Evolutionary conservation across 1,139 yeast species (phyloP), one percentile per base, ranked within the genome.

Genomic region (Sugiyamaella sp.): DNA sequence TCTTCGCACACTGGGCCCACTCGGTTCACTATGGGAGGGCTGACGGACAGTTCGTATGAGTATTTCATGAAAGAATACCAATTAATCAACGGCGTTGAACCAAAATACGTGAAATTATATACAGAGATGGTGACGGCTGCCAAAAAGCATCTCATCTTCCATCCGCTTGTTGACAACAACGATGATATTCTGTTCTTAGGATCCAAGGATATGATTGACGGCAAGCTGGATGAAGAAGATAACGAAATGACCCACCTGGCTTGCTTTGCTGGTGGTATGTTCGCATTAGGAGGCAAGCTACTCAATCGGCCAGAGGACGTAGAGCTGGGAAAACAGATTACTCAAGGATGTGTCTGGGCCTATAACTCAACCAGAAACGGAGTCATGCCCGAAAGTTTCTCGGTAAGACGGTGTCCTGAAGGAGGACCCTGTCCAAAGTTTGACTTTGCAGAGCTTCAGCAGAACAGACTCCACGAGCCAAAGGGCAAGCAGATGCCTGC

Each of bases 241-340:
- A n/a, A 46, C 4, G 70, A 68, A 46, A 65, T 66, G 80, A 76
- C 82, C 60, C 88, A 85, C 63, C 75, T 85, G 60, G 80, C 86
- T 8, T 87, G 95, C 65, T 85, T 84, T 65, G 77, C 85, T 48
- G 93, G 90, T 33, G 89, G 91, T 1, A 81, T 85, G 73, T 78
- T 84, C 62, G 86, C 88, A 0, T 68, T 86, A 35, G 89, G 89
- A 2, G 82, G 88, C 4, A 82, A 75, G 65, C 59, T 89, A 67
- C 63, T 79, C 64, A 63, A 74, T 72, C 51, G 74, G 59, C 68
- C 78, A 49, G 66, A 81, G 63, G 87, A 85, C 61, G 73, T 84
- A 63, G 73, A 74, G 41, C 69, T 80, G 42, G 95, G 86, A 2
- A 80, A 76, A 53, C 80, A 80, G 49, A 68, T 88, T 55, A 82